Evolutionary conservation across 352 stramenopile genomes (phyloP).

Genomic region (Phytopythium chamaehyphon): DNA sequence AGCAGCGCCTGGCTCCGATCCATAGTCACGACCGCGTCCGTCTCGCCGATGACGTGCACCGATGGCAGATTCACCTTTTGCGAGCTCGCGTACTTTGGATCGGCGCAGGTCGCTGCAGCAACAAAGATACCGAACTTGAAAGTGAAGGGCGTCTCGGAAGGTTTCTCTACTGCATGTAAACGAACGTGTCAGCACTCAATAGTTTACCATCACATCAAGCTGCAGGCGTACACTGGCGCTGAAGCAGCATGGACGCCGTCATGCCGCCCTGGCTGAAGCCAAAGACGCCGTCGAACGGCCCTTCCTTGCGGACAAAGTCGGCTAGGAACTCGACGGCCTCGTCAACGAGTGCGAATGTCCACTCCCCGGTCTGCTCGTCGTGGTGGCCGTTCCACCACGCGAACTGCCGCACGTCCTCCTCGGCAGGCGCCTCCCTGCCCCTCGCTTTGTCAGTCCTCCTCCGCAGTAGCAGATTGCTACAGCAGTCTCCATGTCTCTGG

Average conservation of each 20-base stretch:
- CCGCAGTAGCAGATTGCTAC: not conserved
- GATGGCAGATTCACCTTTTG: slow-evolving; percentile 58
- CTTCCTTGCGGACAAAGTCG: slow-evolving; percentile 54
- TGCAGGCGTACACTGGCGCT: slow-evolving; percentile 53
- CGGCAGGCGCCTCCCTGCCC: slow-evolving; percentile 14
- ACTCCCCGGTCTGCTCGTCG: slow-evolving; percentile 35
- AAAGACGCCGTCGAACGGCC: slow-evolving; percentile 84
- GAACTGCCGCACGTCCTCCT: slow-evolving; percentile 51
- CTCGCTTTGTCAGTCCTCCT: slow-evolving; percentile 4
- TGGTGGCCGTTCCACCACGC: slow-evolving; percentile 72
- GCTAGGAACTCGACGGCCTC: slow-evolving; percentile 69
- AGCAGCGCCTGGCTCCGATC: slow-evolving; percentile 55
- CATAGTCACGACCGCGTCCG: slow-evolving; percentile 60
- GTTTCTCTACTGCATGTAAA: slow-evolving; percentile 23
- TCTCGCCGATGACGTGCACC: slow-evolving; percentile 79
- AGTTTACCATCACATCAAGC: not conserved
- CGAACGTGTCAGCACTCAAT: not conserved
- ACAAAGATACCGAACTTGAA: slow-evolving; percentile 81
- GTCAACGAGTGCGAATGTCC: slow-evolving; percentile 41
- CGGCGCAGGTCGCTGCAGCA: slow-evolving; percentile 38
- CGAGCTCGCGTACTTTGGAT: slow-evolving; percentile 36
- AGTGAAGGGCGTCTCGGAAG: slow-evolving; percentile 32
- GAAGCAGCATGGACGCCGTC: slow-evolving; percentile 61
- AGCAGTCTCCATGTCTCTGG: not conserved
- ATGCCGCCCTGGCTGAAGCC: slow-evolving; percentile 83